A percentile compares a stretch with the other conserved stretches of the same genome.
These are phyloP conservation scores for Plasmodium sp. DNA, from an alignment of 169 alveolate genomes.

Conservation along the genomic window DNA sequence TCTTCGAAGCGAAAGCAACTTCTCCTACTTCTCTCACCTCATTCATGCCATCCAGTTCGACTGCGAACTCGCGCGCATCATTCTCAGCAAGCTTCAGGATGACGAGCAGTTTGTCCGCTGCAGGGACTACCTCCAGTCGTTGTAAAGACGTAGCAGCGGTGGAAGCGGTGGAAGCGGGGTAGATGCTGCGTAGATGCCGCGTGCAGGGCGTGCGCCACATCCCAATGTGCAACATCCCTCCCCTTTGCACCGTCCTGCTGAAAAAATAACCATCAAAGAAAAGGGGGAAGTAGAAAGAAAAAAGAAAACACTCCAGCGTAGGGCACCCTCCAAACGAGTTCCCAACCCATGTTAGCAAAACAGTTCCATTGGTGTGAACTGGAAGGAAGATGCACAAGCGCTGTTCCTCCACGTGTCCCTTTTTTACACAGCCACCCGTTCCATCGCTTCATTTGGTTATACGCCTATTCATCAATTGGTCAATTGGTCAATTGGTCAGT, in stretches of 20 bases:
- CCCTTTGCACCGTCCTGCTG: background rate
- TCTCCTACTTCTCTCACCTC: slow-evolving; percentile 47
- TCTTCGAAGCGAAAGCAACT: slow-evolving; percentile 66
- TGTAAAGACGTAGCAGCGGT: background rate
- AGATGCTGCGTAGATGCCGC: background rate
- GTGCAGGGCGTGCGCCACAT: background rate
- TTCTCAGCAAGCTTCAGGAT: slow-evolving; percentile 13
- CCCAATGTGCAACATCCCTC: background rate
- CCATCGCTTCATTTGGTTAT: background rate
- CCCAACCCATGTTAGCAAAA: background rate
- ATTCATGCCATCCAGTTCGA: slow-evolving; percentile 73
- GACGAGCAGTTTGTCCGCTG: slow-evolving; percentile 15
- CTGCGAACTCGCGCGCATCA: slow-evolving; percentile 62
- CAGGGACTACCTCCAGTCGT: slow-evolving; percentile 11
- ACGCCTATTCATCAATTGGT: background rate
- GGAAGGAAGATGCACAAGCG: background rate
- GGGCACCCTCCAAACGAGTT: background rate
- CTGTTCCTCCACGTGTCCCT: background rate
- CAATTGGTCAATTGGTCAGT: background rate
- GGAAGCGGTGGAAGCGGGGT: background rate
- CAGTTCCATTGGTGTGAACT: background rate
- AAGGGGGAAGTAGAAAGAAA: background rate
- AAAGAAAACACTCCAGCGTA: background rate
- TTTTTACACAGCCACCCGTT: too few relatives aligned
- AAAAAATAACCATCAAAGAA: background rate